Evolutionary conservation across 106 monocot genomes (phyloP).

Genomic region (Dioscorea zingiberensis): DNA sequence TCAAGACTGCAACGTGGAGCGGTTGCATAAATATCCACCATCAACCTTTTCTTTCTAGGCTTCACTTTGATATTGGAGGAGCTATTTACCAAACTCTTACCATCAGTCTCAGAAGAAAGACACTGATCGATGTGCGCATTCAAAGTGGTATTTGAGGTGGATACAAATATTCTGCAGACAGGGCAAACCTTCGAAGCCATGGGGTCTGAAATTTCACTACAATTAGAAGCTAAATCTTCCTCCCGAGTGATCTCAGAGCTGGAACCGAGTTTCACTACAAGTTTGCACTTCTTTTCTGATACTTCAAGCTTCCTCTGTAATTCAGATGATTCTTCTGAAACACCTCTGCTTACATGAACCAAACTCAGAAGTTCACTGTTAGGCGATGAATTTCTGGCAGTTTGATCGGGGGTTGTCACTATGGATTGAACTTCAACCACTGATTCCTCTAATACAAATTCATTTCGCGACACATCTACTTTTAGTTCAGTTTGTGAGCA

Average conservation of each 20-base stretch:
- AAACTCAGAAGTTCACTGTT: neutral
- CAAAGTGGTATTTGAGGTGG: conserved; percentile 82
- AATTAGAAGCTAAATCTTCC: conserved; percentile 37
- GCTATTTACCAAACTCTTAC: conserved; percentile 6
- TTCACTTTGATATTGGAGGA: conserved; percentile 41
- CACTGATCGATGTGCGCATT: conserved; percentile 96
- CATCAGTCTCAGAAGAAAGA: conserved; percentile 35
- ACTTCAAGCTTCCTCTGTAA: conserved; percentile 13
- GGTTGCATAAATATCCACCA: conserved; percentile 68
- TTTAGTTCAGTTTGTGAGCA: too few species aligned
- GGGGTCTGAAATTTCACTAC: conserved; percentile 42
- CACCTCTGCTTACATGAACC: conserved; percentile 7
- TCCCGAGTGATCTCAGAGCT: conserved; percentile 6
- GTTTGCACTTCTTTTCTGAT: conserved; percentile 1
- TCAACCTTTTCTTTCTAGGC: conserved; percentile 65
- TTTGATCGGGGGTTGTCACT: too few species aligned
- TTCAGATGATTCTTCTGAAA: conserved; percentile 14
- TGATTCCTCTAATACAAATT: too few species aligned
- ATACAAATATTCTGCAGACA: conserved; percentile 81
- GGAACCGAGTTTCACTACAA: conserved; percentile 24
- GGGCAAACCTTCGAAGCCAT: conserved; percentile 89
- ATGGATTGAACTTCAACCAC: too few species aligned
- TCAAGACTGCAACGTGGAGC: conserved; percentile 60
- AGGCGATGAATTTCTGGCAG: neutral
- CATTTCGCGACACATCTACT: too few species aligned